Conservation (phyloP, 345 rosid species). For the Eucalyptus marginata region DNA sequence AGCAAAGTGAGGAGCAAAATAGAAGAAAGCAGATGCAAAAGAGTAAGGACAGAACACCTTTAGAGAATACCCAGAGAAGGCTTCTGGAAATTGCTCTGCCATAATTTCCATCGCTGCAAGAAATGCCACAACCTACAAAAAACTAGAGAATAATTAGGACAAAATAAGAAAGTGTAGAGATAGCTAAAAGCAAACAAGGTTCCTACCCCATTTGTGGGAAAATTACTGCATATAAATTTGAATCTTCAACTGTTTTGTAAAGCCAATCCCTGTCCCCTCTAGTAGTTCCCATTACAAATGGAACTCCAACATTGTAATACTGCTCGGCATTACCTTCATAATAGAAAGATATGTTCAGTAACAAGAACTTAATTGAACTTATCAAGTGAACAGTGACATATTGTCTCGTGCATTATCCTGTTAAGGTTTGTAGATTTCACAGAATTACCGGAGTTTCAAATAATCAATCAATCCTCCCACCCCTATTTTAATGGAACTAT, state of each 20-base stretch:
- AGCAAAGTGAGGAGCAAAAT: not conserved
- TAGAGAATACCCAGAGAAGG: constrained; percentile 80
- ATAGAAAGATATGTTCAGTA: not conserved
- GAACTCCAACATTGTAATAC: constrained; percentile 85
- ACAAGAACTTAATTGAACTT: no score
- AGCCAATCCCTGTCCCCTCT: constrained; percentile 74
- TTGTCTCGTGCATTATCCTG: no score
- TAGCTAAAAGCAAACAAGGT: not conserved
- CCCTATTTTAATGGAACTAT: no score
- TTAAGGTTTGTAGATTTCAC: no score
- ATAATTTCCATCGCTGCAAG: constrained; percentile 95
- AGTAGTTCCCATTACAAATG: constrained; percentile 95
- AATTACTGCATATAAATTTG: constrained; percentile 75
- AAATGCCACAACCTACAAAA: constrained; percentile 74
- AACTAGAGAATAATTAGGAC: constrained; percentile 3
- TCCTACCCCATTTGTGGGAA: constrained; percentile 88
- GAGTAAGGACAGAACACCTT: constrained; percentile 25
- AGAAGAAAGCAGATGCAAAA: not conserved
- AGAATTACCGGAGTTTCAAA: no score
- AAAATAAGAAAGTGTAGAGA: not conserved
- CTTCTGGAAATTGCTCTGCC: constrained; percentile 95
- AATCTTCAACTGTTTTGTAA: constrained; percentile 54
- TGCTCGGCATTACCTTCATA: constrained; percentile 64
- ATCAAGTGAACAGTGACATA: no score
- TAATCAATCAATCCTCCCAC: no score